Conservation (phyloP, 2,329 filamentous ascomycete genomes). For the Diaporthe sp. region DNA sequence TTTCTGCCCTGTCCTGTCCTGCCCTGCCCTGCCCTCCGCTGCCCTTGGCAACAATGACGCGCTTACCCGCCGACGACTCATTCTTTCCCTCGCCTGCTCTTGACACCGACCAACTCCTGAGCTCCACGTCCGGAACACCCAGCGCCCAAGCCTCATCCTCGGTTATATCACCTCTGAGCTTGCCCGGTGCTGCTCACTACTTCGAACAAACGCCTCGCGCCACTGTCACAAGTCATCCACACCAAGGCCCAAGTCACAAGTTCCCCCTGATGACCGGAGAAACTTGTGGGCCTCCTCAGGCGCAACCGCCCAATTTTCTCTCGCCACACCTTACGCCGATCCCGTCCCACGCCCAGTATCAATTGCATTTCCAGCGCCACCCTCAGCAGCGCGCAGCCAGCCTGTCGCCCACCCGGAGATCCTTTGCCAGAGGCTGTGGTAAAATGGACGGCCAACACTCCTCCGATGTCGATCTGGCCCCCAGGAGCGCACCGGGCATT, state of each 20-base stretch:
- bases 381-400: constrained; percentile 49
- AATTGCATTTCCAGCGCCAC: constrained; percentile 43
- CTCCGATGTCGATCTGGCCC: constrained; percentile 26
- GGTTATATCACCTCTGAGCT: constrained; percentile 56
- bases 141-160: constrained; percentile 50
- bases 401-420: constrained; percentile 48
- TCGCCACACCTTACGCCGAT: constrained; percentile 46
- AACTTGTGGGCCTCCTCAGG: constrained; percentile 43
- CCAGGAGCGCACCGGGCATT: constrained; percentile 13
- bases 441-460: constrained; percentile 39
- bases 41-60: constrained; percentile 52
- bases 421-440: constrained; percentile 21
- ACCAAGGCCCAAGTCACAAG: constrained; percentile 39
- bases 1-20: constrained; percentile 10
- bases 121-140: constrained; percentile 45
- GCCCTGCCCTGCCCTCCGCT: not conserved
- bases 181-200: constrained; percentile 55
- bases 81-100: constrained; percentile 57
- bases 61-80: constrained; percentile 55
- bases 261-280: constrained; percentile 37
- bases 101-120: constrained; percentile 48
- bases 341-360: constrained; percentile 43
- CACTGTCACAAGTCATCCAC: constrained; percentile 43
- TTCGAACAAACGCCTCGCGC: constrained; percentile 50
- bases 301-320: constrained; percentile 44